Evolutionary conservation across 2,329 filamentous ascomycete species (phyloP).

Genomic region (Neospermospora avenae): DNA sequence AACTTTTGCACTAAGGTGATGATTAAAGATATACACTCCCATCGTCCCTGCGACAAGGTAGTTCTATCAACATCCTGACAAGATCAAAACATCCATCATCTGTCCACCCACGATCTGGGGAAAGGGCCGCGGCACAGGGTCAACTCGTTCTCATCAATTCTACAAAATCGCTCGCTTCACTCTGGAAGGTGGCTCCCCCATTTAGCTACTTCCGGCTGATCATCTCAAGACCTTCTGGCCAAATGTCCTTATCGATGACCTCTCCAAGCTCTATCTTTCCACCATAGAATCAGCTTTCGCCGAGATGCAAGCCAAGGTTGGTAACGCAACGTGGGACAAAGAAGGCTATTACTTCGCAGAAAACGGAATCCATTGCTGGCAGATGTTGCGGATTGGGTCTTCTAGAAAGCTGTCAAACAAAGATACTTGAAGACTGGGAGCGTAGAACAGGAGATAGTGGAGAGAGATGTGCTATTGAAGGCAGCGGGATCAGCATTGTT

Average conservation of each 20-base stretch:
- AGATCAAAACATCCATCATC: slow-evolving; percentile 57
- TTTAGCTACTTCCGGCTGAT: slow-evolving; percentile 46
- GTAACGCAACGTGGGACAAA: slow-evolving; percentile 47
- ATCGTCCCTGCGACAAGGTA: slow-evolving; percentile 68
- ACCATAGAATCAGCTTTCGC: slow-evolving; percentile 49
- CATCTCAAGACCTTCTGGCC: slow-evolving; percentile 42
- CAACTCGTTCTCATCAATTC: slow-evolving; percentile 51
- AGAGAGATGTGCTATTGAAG: background rate
- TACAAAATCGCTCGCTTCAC: slow-evolving; percentile 49
- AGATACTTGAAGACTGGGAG: slow-evolving; percentile 34
- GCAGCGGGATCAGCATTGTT: background rate
- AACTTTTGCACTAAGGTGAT: background rate
- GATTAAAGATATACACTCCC: slow-evolving; percentile 46
- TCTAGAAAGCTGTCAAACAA: slow-evolving; percentile 52
- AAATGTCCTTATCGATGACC: slow-evolving; percentile 56
- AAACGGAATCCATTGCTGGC: slow-evolving; percentile 58
- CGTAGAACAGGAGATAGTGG: background rate
- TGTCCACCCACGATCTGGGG: slow-evolving; percentile 64
- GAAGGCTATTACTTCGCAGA: slow-evolving; percentile 66
- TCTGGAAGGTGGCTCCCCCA: slow-evolving; percentile 45
- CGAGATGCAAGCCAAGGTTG: slow-evolving; percentile 34
- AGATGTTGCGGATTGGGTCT: slow-evolving; percentile 54
- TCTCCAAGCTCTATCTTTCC: slow-evolving; percentile 49
- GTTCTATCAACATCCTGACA: slow-evolving; percentile 45
- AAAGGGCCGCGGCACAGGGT: slow-evolving; percentile 52